Percentiles rank a stretch among this genome's conserved stretches.
Conservation (phyloP, 495 filamentous ascomycete species). For the Penicillium nucicola region DNA sequence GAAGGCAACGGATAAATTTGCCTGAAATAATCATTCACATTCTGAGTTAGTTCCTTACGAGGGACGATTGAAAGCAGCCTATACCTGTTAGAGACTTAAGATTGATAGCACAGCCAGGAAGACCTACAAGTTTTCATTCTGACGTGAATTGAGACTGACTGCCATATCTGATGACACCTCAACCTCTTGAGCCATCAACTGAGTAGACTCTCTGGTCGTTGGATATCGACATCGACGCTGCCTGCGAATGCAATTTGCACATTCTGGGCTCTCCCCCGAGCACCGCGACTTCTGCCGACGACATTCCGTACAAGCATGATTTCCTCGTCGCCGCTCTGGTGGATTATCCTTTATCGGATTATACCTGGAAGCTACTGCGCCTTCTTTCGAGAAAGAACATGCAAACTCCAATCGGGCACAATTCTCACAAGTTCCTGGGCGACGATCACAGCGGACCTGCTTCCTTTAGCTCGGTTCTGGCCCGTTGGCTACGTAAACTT, state of each 20-base stretch:
- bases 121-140: neutral
- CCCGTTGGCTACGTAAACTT: neutral
- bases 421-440: conserved; percentile 5
- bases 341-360: neutral
- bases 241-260: conserved; percentile 1
- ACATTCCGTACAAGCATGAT: conserved; percentile 10
- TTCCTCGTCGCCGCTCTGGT: conserved; percentile 11
- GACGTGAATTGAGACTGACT: too few species aligned
- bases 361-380: neutral
- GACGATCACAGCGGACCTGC: conserved; percentile 18
- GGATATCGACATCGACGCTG: conserved; percentile 6
- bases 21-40: conserved; percentile 4
- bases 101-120: too few species aligned
- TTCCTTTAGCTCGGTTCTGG: too few species aligned
- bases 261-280: conserved; percentile 10
- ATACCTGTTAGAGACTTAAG: too few species aligned
- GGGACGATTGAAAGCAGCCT: neutral
- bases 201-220: neutral
- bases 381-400: conserved; percentile 10
- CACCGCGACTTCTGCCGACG: conserved; percentile 14
- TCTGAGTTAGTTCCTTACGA: neutral
- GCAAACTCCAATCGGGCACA: conserved; percentile 13
- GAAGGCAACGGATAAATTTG: conserved; percentile 16
- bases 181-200: neutral
- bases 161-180: neutral